These are phyloP conservation scores for Aspergillus pseudoterreus DNA, from an alignment of 2,329 filamentous ascomycete species.

Conservation along the genomic window DNA sequence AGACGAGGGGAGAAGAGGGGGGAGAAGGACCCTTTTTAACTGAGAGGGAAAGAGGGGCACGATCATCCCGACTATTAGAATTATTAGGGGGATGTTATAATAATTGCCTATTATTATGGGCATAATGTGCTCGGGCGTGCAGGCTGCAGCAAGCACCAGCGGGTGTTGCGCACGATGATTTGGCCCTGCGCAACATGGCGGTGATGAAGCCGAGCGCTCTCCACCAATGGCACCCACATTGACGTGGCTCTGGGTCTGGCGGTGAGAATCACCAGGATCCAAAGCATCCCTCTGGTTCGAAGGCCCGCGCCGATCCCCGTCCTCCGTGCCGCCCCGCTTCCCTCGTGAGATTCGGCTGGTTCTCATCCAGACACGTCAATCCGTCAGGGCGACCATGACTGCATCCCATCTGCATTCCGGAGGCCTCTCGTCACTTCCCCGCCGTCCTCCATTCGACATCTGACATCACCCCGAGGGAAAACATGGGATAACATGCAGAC, in stretches of 20 bases:
- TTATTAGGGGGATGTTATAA: background rate
- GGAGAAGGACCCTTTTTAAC: background rate
- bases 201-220: constrained; percentile 13
- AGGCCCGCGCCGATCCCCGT: background rate
- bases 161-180: constrained; percentile 15
- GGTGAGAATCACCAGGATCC: background rate
- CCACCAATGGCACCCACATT: constrained; percentile 14
- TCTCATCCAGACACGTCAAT: constrained; percentile 18
- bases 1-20: background rate
- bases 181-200: constrained; percentile 17
- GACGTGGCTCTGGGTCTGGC: constrained; percentile 16
- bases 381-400: constrained; percentile 12
- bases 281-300: background rate
- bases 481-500: too few relatives aligned
- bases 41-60: background rate
- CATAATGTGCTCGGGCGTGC: too few relatives aligned
- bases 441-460: too few relatives aligned
- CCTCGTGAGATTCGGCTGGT: constrained; percentile 16
- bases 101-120: background rate
- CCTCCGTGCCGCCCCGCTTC: constrained; percentile 8
- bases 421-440: background rate
- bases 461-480: background rate
- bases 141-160: constrained; percentile 12
- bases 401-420: background rate
- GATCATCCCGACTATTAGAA: constrained; percentile 3